A percentile compares a stretch with the other conserved stretches of the same genome.
phyloP scores from a whole-genome alignment of 108 stramenopile genomes.

The Tribonema minus region DNA sequence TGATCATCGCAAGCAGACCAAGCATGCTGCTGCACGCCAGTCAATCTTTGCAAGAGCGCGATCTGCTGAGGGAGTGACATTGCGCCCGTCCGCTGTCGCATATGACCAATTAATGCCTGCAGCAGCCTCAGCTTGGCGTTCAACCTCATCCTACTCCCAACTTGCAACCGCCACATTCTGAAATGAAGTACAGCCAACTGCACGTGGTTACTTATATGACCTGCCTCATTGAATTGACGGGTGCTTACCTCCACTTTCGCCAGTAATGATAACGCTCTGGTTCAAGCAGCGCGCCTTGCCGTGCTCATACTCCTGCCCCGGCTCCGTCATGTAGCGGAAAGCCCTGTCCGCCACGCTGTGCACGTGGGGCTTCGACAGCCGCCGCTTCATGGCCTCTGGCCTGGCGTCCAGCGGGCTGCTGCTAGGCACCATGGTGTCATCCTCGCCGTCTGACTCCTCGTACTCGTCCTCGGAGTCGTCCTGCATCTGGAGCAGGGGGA shows the following conservation, averaged over 20 bases:
- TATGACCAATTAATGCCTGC: too few species aligned
- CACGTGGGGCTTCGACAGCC: constrained; percentile 64
- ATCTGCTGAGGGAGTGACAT: too few species aligned
- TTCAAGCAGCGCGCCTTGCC: constrained; percentile 11
- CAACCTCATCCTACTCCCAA: not conserved
- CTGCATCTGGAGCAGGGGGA: constrained; percentile 39
- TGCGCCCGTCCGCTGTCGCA: too few species aligned
- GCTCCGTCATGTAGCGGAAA: constrained; percentile 67
- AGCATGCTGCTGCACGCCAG: too few species aligned
- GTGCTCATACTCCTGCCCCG: not conserved
- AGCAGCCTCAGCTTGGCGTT: not conserved
- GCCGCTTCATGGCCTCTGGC: not conserved
- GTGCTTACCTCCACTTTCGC: constrained; percentile 61
- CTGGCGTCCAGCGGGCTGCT: not conserved
- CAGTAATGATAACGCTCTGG: constrained; percentile 63
- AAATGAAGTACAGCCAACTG: too few species aligned
- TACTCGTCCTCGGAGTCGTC: too few species aligned
- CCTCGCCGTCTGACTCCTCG: too few species aligned
- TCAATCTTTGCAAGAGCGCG: too few species aligned
- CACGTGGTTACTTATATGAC: not conserved
- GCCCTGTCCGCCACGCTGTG: constrained; percentile 71
- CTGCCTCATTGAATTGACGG: too few species aligned
- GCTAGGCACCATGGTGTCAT: not conserved
- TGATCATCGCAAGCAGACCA: too few species aligned
- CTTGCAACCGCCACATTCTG: not conserved